phyloP scores from a whole-genome alignment of 345 rosid genomes.

The Camelina sativa region DNA sequence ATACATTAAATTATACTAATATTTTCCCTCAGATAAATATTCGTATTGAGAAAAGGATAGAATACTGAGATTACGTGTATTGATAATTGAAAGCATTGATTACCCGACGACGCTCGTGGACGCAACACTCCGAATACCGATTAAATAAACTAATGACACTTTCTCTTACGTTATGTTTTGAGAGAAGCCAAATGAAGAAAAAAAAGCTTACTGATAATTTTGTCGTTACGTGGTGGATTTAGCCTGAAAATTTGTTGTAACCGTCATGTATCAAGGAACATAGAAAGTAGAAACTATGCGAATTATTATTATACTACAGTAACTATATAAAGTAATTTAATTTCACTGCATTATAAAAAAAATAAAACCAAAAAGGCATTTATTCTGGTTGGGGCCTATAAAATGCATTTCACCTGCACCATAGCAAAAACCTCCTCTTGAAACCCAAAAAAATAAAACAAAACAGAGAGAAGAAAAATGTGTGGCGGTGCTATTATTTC shows the following conservation, averaged over 20 bases:
- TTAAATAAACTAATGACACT: not conserved
- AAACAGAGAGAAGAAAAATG: slow-evolving; percentile 54
- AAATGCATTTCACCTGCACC: slow-evolving; percentile 20
- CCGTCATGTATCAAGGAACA: slow-evolving; percentile 33
- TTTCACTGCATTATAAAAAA: not conserved
- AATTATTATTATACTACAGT: not conserved
- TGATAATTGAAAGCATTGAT: not conserved
- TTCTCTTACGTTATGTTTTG: slow-evolving; percentile 22
- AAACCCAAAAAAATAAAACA: not conserved
- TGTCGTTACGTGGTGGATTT: slow-evolving; percentile 17
- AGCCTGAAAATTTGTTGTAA: slow-evolving; percentile 13
- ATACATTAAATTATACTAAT: not conserved
- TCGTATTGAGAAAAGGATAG: slow-evolving; percentile 5
- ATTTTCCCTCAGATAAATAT: not conserved
- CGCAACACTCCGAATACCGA: slow-evolving; percentile 26
- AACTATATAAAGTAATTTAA: not conserved
- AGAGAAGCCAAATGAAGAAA: not conserved
- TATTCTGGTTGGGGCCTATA: slow-evolving; percentile 19
- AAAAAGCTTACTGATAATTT: not conserved
- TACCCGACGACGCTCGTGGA: slow-evolving; percentile 33
- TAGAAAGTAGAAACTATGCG: not conserved
- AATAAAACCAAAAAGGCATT: slow-evolving; percentile 22
- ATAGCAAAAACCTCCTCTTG: slow-evolving; percentile 1
- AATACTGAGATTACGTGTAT: slow-evolving; percentile 19
- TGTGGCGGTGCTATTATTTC: slow-evolving; percentile 82